Evolutionary conservation across 495 filamentous ascomycete genomes (phyloP).

Genomic region (Lichenothelia convexa): DNA sequence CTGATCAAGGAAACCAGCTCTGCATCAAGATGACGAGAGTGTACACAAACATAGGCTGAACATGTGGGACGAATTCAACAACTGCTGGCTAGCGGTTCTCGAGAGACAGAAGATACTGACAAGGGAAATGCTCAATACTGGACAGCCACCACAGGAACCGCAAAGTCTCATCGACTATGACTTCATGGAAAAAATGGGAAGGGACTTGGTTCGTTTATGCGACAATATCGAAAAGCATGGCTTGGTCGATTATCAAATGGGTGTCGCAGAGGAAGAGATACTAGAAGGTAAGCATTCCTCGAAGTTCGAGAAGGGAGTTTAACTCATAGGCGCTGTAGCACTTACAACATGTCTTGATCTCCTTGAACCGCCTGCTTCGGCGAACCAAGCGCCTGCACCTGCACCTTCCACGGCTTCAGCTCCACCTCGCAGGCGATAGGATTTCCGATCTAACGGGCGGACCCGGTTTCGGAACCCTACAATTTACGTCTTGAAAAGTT

Average conservation of each 20-base stretch:
- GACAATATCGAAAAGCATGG: constrained; percentile 77
- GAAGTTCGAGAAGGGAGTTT: no score
- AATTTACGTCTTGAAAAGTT: no score
- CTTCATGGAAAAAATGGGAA: constrained; percentile 58
- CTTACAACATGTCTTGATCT: not conserved
- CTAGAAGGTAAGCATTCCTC: constrained; percentile 58
- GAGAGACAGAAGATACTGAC: constrained; percentile 74
- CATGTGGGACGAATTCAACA: constrained; percentile 90
- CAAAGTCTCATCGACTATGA: constrained; percentile 50
- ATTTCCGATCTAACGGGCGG: no score
- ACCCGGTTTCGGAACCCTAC: no score
- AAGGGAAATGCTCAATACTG: constrained; percentile 36
- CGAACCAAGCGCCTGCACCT: no score
- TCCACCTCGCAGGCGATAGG: no score
- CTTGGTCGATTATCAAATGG: constrained; percentile 91
- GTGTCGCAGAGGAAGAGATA: constrained; percentile 90
- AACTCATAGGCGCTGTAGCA: no score
- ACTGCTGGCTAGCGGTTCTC: constrained; percentile 75
- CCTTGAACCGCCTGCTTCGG: no score
- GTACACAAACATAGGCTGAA: constrained; percentile 52
- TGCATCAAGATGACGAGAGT: constrained; percentile 56
- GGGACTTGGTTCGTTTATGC: constrained; percentile 61
- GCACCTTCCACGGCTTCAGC: no score
- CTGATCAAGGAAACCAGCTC: constrained; percentile 29
- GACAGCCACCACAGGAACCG: constrained; percentile 37